These are phyloP conservation scores for Discostella stelligera DNA, from an alignment of 352 stramenopile species.

Conservation along the genomic window DNA sequence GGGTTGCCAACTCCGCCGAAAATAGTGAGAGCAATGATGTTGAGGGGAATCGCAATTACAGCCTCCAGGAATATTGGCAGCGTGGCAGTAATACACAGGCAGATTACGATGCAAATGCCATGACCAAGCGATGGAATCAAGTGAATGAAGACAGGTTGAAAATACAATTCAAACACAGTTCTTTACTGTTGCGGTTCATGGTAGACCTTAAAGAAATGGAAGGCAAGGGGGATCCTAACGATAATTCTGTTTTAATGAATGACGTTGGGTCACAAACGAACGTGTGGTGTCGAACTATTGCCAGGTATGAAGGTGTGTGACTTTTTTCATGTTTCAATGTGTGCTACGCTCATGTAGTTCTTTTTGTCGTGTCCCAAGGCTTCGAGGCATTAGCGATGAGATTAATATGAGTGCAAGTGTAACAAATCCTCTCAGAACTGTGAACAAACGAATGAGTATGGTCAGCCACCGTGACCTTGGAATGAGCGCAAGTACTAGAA, in stretches of 20 bases:
- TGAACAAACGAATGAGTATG: conserved; percentile 19
- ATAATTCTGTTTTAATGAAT: conserved; percentile 33
- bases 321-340: no score
- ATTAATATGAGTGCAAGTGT: conserved; percentile 9
- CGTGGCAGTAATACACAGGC: conserved; percentile 8
- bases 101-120: conserved; percentile 32
- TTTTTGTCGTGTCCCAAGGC: conserved; percentile 1
- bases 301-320: conserved; percentile 31
- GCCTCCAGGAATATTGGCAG: conserved; percentile 48
- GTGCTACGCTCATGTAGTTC: neutral
- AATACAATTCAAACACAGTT: conserved; percentile 54
- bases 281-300: conserved; percentile 52
- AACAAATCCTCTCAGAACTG: conserved; percentile 9
- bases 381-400: conserved; percentile 55
- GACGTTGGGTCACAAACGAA: conserved; percentile 51
- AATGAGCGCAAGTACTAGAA: neutral
- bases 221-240: conserved; percentile 11
- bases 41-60: conserved; percentile 20
- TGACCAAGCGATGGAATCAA: conserved; percentile 55
- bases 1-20: conserved; percentile 27
- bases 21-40: conserved; percentile 24
- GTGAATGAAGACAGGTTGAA: conserved; percentile 74
- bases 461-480: neutral
- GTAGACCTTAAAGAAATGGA: conserved; percentile 54
- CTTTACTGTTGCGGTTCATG: conserved; percentile 50